Evolutionary conservation across 2,329 filamentous ascomycete genomes (phyloP).

Genomic region (Sphaerulina populicola): DNA sequence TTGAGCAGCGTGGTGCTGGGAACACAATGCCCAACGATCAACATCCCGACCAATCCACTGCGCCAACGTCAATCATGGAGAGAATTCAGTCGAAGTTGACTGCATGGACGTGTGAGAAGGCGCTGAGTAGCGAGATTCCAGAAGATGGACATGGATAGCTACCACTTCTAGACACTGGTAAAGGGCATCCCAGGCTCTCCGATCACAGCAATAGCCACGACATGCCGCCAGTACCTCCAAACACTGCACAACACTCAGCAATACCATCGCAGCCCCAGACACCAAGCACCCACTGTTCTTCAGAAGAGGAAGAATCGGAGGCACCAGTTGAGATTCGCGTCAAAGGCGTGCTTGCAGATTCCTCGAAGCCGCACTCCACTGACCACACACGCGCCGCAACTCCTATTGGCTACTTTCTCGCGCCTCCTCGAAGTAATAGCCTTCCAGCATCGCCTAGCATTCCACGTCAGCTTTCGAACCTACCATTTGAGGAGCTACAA

Average conservation of each 20-base stretch:
- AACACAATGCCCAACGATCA: background rate
- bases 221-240: slow-evolving; percentile 22
- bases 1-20: background rate
- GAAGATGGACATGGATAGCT: slow-evolving; percentile 11
- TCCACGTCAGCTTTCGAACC: slow-evolving; percentile 17
- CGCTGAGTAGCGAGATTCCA: slow-evolving; percentile 5
- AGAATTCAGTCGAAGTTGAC: slow-evolving; percentile 24
- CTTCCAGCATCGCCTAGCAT: slow-evolving; percentile 17
- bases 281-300: slow-evolving; percentile 4
- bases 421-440: slow-evolving; percentile 14
- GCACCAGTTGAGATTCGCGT: slow-evolving; percentile 11
- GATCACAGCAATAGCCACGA: slow-evolving; percentile 14
- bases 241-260: slow-evolving; percentile 21
- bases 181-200: slow-evolving; percentile 1
- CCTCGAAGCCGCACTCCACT: slow-evolving; percentile 4
- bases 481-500: slow-evolving; percentile 19
- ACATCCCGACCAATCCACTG: background rate
- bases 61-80: slow-evolving; percentile 16
- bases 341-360: slow-evolving; percentile 3
- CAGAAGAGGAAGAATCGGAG: slow-evolving; percentile 11
- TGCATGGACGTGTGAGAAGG: slow-evolving; percentile 23
- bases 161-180: slow-evolving; percentile 9
- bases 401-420: background rate
- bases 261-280: slow-evolving; percentile 18
- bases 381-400: slow-evolving; percentile 6